Evolutionary conservation across 1,139 yeast genomes (phyloP).

Genomic region (Geotrichum citri-aurantii): DNA sequence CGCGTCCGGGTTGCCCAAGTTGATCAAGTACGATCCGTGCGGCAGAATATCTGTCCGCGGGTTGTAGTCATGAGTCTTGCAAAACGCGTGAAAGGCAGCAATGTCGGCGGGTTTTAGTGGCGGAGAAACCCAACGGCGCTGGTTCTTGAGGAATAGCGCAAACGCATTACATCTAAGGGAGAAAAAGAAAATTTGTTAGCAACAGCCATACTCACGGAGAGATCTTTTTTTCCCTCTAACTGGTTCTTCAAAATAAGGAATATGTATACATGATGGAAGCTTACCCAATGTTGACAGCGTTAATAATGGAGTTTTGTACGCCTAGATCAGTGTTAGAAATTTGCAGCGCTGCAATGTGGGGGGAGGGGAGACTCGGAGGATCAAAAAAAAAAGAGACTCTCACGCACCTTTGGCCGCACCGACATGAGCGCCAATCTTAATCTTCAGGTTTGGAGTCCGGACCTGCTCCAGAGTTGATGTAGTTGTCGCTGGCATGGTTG

Average conservation of each 20-base stretch:
- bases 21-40: constrained; percentile 91
- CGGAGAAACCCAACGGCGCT: constrained; percentile 87
- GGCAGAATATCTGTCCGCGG: constrained; percentile 69
- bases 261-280: constrained; percentile 16
- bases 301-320: constrained; percentile 65
- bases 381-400: not conserved
- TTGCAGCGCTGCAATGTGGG: too few species aligned
- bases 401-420: constrained; percentile 33
- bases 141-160: constrained; percentile 86
- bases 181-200: not conserved
- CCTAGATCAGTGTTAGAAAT: constrained; percentile 28
- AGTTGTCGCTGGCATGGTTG: not conserved
- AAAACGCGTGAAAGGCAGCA: constrained; percentile 53
- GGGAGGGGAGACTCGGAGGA: too few species aligned
- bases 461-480: not conserved
- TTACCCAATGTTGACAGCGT: constrained; percentile 71
- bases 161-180: constrained; percentile 52
- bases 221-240: too few species aligned
- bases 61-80: constrained; percentile 59
- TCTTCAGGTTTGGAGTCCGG: constrained; percentile 19
- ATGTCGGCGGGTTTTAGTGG: constrained; percentile 64
- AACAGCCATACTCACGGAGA: not conserved
- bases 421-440: constrained; percentile 36
- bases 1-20: constrained; percentile 81
- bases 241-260: not conserved